Percentiles rank a stretch among this genome's conserved stretches.
Evolutionary conservation across 805 yeast species (phyloP).

Genomic region (Metschnikowia orientalis): DNA sequence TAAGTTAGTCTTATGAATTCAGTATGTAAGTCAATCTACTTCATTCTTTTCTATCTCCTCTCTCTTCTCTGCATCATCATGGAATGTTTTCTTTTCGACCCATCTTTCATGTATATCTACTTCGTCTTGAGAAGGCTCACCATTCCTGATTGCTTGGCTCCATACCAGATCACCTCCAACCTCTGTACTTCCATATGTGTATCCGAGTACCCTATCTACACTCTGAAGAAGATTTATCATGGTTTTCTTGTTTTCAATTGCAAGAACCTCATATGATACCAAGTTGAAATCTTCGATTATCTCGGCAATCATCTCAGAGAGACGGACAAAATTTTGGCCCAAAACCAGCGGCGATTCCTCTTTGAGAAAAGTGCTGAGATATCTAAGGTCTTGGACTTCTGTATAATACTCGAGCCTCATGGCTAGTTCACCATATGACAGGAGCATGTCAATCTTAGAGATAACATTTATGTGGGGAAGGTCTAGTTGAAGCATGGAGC

Average conservation of each 20-base stretch:
- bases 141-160: slow-evolving; percentile 92
- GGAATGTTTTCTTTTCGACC: slow-evolving; percentile 78
- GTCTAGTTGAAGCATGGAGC: slow-evolving; percentile 91
- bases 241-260: slow-evolving; percentile 86
- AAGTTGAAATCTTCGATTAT: slow-evolving; percentile 82
- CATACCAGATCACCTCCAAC: slow-evolving; percentile 96
- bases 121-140: slow-evolving; percentile 47
- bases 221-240: slow-evolving; percentile 78
- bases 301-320: slow-evolving; percentile 77
- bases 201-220: slow-evolving; percentile 91
- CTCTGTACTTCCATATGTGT: slow-evolving; percentile 87
- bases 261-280: slow-evolving; percentile 82
- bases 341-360: slow-evolving; percentile 66
- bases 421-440: slow-evolving; percentile 75
- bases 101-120: slow-evolving; percentile 91
- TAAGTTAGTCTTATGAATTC: slow-evolving; percentile 12
- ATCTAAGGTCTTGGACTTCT: slow-evolving; percentile 79
- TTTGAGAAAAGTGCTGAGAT: slow-evolving; percentile 62
- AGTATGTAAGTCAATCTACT: background rate
- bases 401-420: slow-evolving; percentile 83
- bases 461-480: slow-evolving; percentile 91
- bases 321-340: slow-evolving; percentile 56
- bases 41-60: slow-evolving; percentile 10
- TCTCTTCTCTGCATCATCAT: slow-evolving; percentile 52
- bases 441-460: slow-evolving; percentile 81